phyloP scores from a whole-genome alignment of 352 stramenopile species.

The Pythium utonaiense region DNA sequence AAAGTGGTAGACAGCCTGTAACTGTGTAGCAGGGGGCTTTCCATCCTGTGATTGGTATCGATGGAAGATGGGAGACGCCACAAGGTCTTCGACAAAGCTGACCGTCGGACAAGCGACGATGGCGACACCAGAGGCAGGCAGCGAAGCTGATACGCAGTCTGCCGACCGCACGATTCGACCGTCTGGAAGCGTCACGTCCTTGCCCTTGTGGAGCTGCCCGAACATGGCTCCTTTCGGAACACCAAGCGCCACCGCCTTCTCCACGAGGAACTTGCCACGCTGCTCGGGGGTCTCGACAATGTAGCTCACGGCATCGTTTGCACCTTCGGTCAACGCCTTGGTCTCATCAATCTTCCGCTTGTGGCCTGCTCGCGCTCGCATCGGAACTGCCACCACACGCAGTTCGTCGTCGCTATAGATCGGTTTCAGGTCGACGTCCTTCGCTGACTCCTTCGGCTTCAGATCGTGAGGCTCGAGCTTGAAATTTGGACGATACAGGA shows the following conservation, averaged over 20 bases:
- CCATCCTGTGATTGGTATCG: conserved; percentile 32
- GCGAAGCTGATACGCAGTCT: conserved; percentile 67
- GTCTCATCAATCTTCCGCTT: conserved; percentile 60
- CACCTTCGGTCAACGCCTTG: conserved; percentile 10
- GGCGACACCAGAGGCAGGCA: conserved; percentile 44
- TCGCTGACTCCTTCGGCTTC: background rate
- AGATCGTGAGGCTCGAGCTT: conserved; percentile 45
- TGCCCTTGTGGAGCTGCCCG: conserved; percentile 71
- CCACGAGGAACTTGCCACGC: conserved; percentile 77
- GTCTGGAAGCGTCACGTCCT: conserved; percentile 70
- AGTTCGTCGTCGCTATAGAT: conserved; percentile 59
- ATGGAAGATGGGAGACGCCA: conserved; percentile 34
- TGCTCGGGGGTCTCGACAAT: conserved; percentile 68
- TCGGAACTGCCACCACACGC: conserved; percentile 39
- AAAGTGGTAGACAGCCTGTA: conserved; percentile 68
- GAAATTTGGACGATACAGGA: conserved; percentile 68
- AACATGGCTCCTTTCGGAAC: conserved; percentile 79
- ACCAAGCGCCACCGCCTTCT: conserved; percentile 58
- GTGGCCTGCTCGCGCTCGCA: conserved; percentile 31
- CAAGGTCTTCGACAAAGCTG: conserved; percentile 58
- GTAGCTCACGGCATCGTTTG: conserved; percentile 60
- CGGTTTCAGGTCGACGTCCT: conserved; percentile 2
- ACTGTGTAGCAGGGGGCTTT: conserved; percentile 32
- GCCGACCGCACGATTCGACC: conserved; percentile 54
- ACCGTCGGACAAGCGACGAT: conserved; percentile 61